These are phyloP conservation scores for Rhododendron ovatum DNA, from an alignment of 148 eudicot species.

Conservation along the genomic window DNA sequence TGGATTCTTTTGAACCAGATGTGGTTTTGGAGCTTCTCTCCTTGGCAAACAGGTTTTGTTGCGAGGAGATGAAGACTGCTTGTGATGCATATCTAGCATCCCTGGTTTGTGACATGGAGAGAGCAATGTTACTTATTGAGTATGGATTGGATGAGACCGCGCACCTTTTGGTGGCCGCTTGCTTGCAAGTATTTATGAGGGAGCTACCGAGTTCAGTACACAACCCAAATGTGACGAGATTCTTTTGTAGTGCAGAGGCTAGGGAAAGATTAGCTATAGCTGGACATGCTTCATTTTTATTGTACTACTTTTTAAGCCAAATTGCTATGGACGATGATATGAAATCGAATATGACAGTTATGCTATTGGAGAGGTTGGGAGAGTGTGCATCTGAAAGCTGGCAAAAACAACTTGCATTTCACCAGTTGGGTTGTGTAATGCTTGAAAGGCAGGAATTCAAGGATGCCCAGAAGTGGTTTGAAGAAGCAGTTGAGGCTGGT, in stretches of 20 bases:
- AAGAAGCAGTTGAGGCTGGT: conserved; percentile 62
- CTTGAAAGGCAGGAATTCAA: conserved; percentile 73
- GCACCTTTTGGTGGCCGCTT: conserved; percentile 71
- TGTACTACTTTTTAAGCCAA: conserved; percentile 75
- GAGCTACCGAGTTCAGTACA: conserved; percentile 65
- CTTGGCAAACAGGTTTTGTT: conserved; percentile 68
- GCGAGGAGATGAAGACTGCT: conserved; percentile 70
- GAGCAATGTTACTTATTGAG: conserved; percentile 59
- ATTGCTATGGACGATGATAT: conserved; percentile 70
- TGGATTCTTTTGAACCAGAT: conserved; percentile 46
- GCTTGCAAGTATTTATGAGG: conserved; percentile 76
- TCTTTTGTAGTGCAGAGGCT: conserved; percentile 61
- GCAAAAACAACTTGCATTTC: conserved; percentile 74
- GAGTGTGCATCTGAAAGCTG: conserved; percentile 56
- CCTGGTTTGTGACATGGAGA: conserved; percentile 49
- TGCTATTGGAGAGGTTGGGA: conserved; percentile 64
- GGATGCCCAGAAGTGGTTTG: conserved; percentile 78
- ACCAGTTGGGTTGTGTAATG: conserved; percentile 83
- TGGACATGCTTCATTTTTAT: conserved; percentile 63
- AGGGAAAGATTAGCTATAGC: conserved; percentile 46
- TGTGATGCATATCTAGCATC: conserved; percentile 77
- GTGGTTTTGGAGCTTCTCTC: conserved; percentile 68
- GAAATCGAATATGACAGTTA: conserved; percentile 62
- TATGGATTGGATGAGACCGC: conserved; percentile 80
- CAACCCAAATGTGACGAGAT: conserved; percentile 46